Percentiles rank a stretch among this genome's conserved stretches.
phyloP scores from a whole-genome alignment of 1,139 yeast genomes.

The Lodderomyces jiufengensis region DNA sequence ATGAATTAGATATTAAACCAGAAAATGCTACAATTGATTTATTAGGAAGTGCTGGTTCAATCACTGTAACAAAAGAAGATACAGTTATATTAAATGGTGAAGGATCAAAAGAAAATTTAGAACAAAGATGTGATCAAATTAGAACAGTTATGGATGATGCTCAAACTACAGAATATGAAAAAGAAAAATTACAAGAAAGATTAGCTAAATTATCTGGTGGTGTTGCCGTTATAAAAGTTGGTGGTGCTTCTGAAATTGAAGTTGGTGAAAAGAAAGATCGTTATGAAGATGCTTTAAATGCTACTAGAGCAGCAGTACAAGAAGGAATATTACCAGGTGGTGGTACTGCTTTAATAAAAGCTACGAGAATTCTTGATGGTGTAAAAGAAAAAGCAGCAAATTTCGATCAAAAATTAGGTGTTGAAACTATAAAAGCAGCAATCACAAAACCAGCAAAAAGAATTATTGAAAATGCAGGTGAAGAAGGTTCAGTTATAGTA shows the following conservation, averaged over 20 bases:
- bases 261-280: slow-evolving; percentile 99
- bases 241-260: slow-evolving; percentile 97
- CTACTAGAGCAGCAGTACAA: slow-evolving; percentile 99
- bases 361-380: slow-evolving; percentile 74
- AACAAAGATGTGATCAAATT: slow-evolving; percentile 94
- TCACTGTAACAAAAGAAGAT: slow-evolving; percentile 95
- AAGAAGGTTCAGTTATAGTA: slow-evolving; percentile 95
- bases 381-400: slow-evolving; percentile 69
- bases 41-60: slow-evolving; percentile 89
- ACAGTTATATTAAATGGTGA: slow-evolving; percentile 95
- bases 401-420: slow-evolving; percentile 98
- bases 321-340: slow-evolving; percentile 99
- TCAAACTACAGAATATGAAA: slow-evolving; percentile 88
- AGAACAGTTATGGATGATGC: slow-evolving; percentile 72
- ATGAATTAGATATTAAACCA: slow-evolving; percentile 96
- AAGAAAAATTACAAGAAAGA: slow-evolving; percentile 97
- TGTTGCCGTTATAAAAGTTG: slow-evolving; percentile 97
- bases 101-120: slow-evolving; percentile 85
- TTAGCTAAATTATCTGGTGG: slow-evolving; percentile 98
- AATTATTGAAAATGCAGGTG: slow-evolving; percentile 98
- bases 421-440: slow-evolving; percentile 91
- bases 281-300: slow-evolving; percentile 97
- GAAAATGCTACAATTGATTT: slow-evolving; percentile 91
- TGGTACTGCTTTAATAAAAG: slow-evolving; percentile 98
- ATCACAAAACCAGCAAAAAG: slow-evolving; percentile 96